Evolutionary conservation across 2,329 filamentous ascomycete genomes (phyloP).

Genomic region (Magnaporthiopsis rhizophila): DNA sequence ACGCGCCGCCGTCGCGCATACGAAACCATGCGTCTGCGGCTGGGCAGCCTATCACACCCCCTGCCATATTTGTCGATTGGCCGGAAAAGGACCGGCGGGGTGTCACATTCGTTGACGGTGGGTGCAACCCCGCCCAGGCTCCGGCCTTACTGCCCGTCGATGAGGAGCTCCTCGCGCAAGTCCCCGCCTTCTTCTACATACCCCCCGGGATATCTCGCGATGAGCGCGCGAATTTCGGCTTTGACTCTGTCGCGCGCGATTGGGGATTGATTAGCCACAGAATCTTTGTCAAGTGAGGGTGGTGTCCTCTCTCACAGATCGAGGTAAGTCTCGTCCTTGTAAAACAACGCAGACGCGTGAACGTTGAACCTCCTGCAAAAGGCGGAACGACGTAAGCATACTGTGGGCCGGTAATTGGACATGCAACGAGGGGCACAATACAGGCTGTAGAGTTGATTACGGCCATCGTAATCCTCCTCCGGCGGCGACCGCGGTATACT

Average conservation of each 20-base stretch:
- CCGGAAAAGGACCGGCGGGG: no score
- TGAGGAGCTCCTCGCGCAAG: neutral
- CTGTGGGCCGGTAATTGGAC: no score
- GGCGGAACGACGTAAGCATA: neutral
- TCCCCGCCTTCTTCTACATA: neutral
- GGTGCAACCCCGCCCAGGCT: neutral
- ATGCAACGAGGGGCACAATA: no score
- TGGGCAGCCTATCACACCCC: no score
- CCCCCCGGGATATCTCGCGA: neutral
- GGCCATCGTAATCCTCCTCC: slow-evolving; percentile 21
- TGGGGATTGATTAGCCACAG: neutral
- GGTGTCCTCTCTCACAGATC: neutral
- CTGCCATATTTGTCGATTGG: no score
- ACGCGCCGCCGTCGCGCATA: no score
- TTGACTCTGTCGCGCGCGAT: neutral
- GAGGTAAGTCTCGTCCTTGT: neutral
- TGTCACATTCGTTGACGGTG: neutral
- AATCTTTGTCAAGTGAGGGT: no score
- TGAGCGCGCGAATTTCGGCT: neutral
- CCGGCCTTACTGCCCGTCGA: neutral
- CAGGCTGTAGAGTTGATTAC: slow-evolving; percentile 19
- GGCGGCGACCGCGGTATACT: no score
- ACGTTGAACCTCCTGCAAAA: slow-evolving; percentile 14
- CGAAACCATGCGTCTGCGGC: no score
- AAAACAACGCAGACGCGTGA: neutral